Conservation (phyloP, 2,329 filamentous ascomycete species). For the Juglanconis oblonga region DNA sequence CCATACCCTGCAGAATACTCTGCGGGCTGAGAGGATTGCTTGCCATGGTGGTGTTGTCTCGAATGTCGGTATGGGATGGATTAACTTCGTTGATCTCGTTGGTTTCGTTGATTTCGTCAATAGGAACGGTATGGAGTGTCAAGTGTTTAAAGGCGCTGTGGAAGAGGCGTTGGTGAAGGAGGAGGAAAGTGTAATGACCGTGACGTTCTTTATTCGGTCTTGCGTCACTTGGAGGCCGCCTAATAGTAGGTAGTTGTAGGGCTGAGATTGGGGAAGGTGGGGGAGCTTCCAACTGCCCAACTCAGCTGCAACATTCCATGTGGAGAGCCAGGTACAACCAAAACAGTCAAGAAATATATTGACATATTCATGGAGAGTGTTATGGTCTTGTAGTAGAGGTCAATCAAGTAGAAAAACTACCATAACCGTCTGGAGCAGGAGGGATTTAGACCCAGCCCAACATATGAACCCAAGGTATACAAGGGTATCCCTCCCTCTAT, state of each 20-base stretch:
- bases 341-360: too few species aligned
- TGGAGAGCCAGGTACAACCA: neutral
- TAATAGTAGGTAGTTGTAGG: slow-evolving; percentile 15
- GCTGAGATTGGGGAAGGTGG: slow-evolving; percentile 13
- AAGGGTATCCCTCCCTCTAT: too few species aligned
- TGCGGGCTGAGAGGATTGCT: slow-evolving; percentile 39
- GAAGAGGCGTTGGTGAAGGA: neutral
- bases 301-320: neutral
- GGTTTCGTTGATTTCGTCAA: neutral
- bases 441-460: too few species aligned
- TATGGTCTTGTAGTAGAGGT: too few species aligned
- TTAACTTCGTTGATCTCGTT: neutral
- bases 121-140: neutral
- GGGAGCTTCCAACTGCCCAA: neutral
- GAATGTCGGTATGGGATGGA: neutral
- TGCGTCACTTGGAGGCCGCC: slow-evolving; percentile 14
- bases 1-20: slow-evolving; percentile 54
- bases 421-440: too few species aligned
- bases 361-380: too few species aligned
- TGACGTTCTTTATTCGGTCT: neutral
- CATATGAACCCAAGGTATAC: too few species aligned
- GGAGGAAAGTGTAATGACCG: neutral
- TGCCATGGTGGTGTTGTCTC: slow-evolving; percentile 3
- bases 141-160: neutral
- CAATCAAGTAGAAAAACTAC: too few species aligned